A percentile compares a stretch with the other conserved stretches of the same genome.
phyloP scores from a whole-genome alignment of 2,329 filamentous ascomycete species.

The Cordyceps pruinosa region DNA sequence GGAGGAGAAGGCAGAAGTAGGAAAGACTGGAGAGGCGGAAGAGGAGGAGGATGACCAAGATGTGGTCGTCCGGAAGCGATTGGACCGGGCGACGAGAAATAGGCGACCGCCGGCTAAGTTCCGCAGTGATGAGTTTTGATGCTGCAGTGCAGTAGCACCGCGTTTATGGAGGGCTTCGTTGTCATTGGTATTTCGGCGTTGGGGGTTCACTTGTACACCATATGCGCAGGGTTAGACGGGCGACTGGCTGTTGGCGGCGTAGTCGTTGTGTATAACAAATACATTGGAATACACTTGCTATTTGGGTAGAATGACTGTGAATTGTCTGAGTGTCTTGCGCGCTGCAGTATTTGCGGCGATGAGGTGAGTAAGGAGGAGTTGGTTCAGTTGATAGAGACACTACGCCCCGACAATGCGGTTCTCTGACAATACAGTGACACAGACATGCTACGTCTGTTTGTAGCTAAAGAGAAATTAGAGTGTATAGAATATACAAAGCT shows the following conservation, averaged over 20 bases:
- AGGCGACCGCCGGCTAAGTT: conserved; percentile 31
- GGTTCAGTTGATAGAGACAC: no score
- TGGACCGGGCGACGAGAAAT: conserved; percentile 23
- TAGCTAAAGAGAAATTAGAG: no score
- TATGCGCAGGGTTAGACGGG: neutral
- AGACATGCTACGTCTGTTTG: no score
- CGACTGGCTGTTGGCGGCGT: neutral
- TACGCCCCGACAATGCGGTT: no score
- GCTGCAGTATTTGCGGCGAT: neutral
- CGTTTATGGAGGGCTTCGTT: neutral
- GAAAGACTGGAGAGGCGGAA: conserved; percentile 5
- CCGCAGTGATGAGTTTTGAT: conserved; percentile 24
- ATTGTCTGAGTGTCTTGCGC: neutral
- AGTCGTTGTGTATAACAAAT: neutral
- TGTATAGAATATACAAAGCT: no score
- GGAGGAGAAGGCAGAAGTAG: neutral
- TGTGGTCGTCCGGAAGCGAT: conserved; percentile 22
- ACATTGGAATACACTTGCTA: neutral
- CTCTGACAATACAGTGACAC: no score
- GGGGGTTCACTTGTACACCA: neutral
- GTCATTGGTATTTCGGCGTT: neutral
- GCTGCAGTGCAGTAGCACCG: conserved; percentile 14
- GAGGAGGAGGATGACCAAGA: conserved; percentile 26
- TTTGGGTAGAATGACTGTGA: neutral
- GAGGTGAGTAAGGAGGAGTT: no score